Percentiles rank a stretch among this genome's conserved stretches.
phyloP scores from a whole-genome alignment of 306 rosid species.

The Vicia faba region DNA sequence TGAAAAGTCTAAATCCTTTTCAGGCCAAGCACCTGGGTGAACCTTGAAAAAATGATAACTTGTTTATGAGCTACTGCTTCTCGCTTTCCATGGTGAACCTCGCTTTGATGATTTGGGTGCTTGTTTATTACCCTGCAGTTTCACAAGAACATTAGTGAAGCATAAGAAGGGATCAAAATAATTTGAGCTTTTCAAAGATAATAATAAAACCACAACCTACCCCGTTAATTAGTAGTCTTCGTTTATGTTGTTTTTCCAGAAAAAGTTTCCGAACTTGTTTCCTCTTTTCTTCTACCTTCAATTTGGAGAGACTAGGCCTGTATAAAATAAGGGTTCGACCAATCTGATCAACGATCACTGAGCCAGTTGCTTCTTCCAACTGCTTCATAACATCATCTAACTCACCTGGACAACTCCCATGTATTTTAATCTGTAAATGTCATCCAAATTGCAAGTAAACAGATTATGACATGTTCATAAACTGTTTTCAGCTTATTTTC shows the following conservation, averaged over 20 bases:
- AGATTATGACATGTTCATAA: too few relatives aligned
- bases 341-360: conserved; percentile 70
- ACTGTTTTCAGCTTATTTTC: too few relatives aligned
- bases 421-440: conserved; percentile 72
- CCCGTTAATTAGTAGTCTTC: conserved; percentile 44
- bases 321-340: conserved; percentile 81
- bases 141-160: conserved; percentile 20
- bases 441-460: conserved; percentile 14
- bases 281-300: conserved; percentile 89
- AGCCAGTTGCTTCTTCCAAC: conserved; percentile 68
- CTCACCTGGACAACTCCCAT: conserved; percentile 83
- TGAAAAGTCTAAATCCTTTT: conserved; percentile 8
- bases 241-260: conserved; percentile 44
- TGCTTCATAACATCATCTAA: conserved; percentile 71
- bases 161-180: neutral
- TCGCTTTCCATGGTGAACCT: conserved; percentile 51
- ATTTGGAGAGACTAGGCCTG: conserved; percentile 78
- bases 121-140: conserved; percentile 52
- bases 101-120: conserved; percentile 46
- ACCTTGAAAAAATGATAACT: neutral
- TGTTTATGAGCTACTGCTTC: conserved; percentile 49
- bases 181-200: conserved; percentile 6
- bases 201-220: neutral
- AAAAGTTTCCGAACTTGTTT: conserved; percentile 47
- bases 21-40: conserved; percentile 16